Conservation (phyloP, 805 yeast species). For the Ogataea glucozyma region DNA sequence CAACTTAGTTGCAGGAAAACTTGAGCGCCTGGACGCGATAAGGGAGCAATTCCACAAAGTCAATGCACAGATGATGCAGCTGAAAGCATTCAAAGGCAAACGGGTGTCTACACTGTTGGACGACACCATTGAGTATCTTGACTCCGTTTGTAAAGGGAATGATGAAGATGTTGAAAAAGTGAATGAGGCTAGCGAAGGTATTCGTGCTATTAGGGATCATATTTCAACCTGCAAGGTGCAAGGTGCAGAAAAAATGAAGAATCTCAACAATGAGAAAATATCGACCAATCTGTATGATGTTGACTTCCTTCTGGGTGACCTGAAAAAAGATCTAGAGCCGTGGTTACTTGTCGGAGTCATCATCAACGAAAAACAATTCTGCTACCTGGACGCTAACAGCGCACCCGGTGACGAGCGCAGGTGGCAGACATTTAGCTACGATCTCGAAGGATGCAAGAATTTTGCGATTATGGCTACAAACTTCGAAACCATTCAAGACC, state of each 20-base stretch:
- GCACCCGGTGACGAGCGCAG: conserved; percentile 9
- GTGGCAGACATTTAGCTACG: conserved; percentile 37
- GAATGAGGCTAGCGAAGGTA: conserved; percentile 24
- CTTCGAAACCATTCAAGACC: conserved; percentile 31
- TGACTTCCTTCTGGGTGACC: conserved; percentile 26
- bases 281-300: conserved; percentile 31
- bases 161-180: conserved; percentile 11
- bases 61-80: conserved; percentile 20
- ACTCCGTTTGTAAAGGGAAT: conserved; percentile 1
- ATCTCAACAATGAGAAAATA: conserved; percentile 17
- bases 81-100: conserved; percentile 37
- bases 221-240: conserved; percentile 11
- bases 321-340: conserved; percentile 34
- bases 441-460: conserved; percentile 29
- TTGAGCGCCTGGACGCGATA: conserved; percentile 18
- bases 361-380: conserved; percentile 35
- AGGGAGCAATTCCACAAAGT: conserved; percentile 18
- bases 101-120: conserved; percentile 28
- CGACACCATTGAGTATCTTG: conserved; percentile 30
- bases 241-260: conserved; percentile 18
- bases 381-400: conserved; percentile 25
- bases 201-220: conserved; percentile 19
- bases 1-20: conserved; percentile 22
- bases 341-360: conserved; percentile 41
- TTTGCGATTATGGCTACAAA: conserved; percentile 22